Evolutionary conservation across 768 basidiomycete species (phyloP), one percentile per base, ranked within the genome.

Genomic region (Roridomyces roridus): DNA sequence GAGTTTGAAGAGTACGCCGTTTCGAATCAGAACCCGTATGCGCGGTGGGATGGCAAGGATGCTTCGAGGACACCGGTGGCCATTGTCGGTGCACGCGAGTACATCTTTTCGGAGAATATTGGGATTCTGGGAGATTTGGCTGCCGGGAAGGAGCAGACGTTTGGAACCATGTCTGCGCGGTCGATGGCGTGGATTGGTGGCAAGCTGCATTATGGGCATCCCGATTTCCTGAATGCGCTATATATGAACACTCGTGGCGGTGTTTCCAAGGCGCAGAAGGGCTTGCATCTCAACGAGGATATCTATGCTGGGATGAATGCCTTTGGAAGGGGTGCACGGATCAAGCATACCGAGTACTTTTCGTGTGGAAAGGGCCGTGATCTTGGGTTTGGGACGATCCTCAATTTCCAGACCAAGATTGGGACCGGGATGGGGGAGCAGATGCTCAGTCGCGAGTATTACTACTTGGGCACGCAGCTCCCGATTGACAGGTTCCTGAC

Each of bases 361-460:
- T 96, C 98, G 76, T 98, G 96, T 68, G 96, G 96, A 45, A 98
- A 98, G 75, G 97, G 97, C 51, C 89, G 97, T 73, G 97, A 98
- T 80, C 86, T 99, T 58, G 97, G 97, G 23, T 98, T 99, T 73
- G 96, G 96, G 28, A 99, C 97, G 20, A 98, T 98, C 68, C 77
- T 99, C 67, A 99, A 99, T 75, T 99, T 99, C 90, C 91, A 94
- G 82, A 99, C 97, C 53, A 99, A 99, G 85, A 96, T 99, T 67
- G 96, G 97, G 12, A 98, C 96, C n/a, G 97, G 97, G 73, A 99
- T 99, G 97, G 97, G 97, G 34, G 97, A 99, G 72, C 97, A 99
- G 74, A 94, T 98, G 93, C 84, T 99, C 67, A 97, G 94, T 76
- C 87, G 97, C 60, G 97, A 98, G 75, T 98, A 99, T 72, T 99